These are phyloP conservation scores for Odontarrhena argentea DNA, from an alignment of 345 rosid species.

Conservation along the genomic window DNA sequence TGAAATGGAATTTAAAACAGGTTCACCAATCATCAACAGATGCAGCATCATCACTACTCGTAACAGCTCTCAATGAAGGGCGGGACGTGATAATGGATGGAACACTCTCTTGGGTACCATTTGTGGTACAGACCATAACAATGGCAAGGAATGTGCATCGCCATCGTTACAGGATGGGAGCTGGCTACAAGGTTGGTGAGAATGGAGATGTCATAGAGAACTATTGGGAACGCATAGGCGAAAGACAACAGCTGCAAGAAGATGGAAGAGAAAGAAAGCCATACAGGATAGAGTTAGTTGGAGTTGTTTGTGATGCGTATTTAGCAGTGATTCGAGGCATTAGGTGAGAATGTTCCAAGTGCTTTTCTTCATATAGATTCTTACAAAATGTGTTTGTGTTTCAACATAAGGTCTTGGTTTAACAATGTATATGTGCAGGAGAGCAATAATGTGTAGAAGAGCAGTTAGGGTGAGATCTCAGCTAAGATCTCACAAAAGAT, in stretches of 20 bases:
- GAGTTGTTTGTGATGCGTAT: conserved; percentile 94
- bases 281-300: conserved; percentile 92
- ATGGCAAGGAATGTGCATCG: conserved; percentile 94
- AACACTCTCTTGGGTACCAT: conserved; percentile 94
- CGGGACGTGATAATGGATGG: conserved; percentile 97
- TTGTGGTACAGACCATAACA: conserved; percentile 86
- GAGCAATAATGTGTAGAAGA: conserved; percentile 89
- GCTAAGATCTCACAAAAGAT: conserved; percentile 85
- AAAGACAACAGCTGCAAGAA: conserved; percentile 53
- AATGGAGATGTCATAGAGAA: conserved; percentile 73
- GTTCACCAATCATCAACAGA: conserved; percentile 98
- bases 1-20: conserved; percentile 47
- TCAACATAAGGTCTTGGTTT: conserved; percentile 11
- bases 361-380: neutral
- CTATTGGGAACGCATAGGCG: conserved; percentile 82
- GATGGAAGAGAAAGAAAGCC: conserved; percentile 69
- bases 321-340: conserved; percentile 92
- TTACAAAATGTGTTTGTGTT: neutral
- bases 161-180: conserved; percentile 86
- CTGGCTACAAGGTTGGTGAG: conserved; percentile 67
- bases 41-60: conserved; percentile 94
- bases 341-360: conserved; percentile 50
- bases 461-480: conserved; percentile 93
- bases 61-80: conserved; percentile 94
- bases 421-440: conserved; percentile 51